A percentile compares a stretch with the other conserved stretches of the same genome.
phyloP scores from a whole-genome alignment of 352 stramenopile genomes.

The Pseudoperonospora humuli region DNA sequence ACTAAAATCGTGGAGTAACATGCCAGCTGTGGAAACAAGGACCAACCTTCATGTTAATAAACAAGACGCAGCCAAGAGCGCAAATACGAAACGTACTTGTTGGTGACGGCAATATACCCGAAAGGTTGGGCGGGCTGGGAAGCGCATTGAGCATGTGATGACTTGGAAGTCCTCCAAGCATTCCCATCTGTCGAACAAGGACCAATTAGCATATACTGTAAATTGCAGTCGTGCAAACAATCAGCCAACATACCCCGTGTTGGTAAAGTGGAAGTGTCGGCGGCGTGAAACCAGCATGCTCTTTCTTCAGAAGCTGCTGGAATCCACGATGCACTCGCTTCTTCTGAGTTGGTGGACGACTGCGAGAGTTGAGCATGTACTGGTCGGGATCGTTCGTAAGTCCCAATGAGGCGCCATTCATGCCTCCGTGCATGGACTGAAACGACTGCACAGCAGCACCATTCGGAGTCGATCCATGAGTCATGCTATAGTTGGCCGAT shows the following conservation, averaged over 20 bases:
- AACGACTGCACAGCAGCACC: constrained; percentile 24
- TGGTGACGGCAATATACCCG: constrained; percentile 65
- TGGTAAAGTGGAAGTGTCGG: constrained; percentile 63
- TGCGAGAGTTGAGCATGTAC: constrained; percentile 41
- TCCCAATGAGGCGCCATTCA: constrained; percentile 31
- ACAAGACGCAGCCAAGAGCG: not conserved
- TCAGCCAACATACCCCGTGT: constrained; percentile 37
- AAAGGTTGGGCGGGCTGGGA: constrained; percentile 63
- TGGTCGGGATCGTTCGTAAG: constrained; percentile 65
- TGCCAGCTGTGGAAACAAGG: constrained; percentile 32
- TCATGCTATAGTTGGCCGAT: constrained; percentile 27
- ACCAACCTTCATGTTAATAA: constrained; percentile 10
- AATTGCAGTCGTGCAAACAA: not conserved
- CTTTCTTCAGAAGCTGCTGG: constrained; percentile 73
- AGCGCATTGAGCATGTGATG: constrained; percentile 58
- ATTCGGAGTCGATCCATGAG: constrained; percentile 13
- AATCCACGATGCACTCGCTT: constrained; percentile 70
- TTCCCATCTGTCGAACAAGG: constrained; percentile 40
- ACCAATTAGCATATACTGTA: not conserved
- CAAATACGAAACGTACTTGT: constrained; percentile 46
- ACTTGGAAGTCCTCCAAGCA: constrained; percentile 45
- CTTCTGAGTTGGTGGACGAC: constrained; percentile 35
- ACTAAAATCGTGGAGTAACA: constrained; percentile 77
- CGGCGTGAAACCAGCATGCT: constrained; percentile 58
- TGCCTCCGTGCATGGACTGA: constrained; percentile 25